phyloP scores from a whole-genome alignment of 306 rosid species.

The Crataegus laevigata region DNA sequence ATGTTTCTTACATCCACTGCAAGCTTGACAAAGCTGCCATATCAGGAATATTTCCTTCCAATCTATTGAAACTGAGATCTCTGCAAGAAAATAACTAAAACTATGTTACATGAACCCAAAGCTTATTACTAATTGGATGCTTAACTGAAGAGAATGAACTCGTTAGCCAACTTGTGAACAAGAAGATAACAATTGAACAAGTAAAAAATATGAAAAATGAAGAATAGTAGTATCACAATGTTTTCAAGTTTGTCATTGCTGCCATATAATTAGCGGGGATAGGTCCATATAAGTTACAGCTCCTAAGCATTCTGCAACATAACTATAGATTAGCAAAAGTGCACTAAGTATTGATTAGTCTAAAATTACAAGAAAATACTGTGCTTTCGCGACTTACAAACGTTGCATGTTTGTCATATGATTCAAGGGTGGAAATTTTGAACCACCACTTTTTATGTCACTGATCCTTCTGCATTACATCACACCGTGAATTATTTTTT shows the following conservation, averaged over 20 bases:
- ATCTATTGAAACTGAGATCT: conserved; percentile 25
- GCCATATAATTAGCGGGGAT: background rate
- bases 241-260: background rate
- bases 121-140: background rate
- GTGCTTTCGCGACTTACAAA: conserved; percentile 8
- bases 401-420: background rate
- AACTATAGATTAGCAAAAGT: background rate
- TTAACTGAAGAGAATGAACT: background rate
- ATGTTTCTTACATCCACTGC: conserved; percentile 7
- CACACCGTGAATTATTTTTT: too few relatives aligned
- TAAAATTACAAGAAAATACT: background rate
- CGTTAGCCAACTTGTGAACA: background rate
- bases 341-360: background rate
- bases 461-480: conserved; percentile 20
- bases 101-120: background rate
- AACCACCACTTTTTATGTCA: conserved; percentile 13
- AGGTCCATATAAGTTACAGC: conserved; percentile 15
- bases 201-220: background rate
- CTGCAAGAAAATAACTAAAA: background rate
- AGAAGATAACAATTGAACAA: background rate
- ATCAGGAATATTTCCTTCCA: background rate
- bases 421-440: conserved; percentile 4
- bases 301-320: conserved; percentile 19
- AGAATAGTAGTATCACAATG: background rate
- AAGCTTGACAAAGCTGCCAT: background rate